A percentile compares a stretch with the other conserved stretches of the same genome.
These are phyloP conservation scores for Penicillium bovifimosum DNA, from an alignment of 495 filamentous ascomycete species.

Conservation along the genomic window DNA sequence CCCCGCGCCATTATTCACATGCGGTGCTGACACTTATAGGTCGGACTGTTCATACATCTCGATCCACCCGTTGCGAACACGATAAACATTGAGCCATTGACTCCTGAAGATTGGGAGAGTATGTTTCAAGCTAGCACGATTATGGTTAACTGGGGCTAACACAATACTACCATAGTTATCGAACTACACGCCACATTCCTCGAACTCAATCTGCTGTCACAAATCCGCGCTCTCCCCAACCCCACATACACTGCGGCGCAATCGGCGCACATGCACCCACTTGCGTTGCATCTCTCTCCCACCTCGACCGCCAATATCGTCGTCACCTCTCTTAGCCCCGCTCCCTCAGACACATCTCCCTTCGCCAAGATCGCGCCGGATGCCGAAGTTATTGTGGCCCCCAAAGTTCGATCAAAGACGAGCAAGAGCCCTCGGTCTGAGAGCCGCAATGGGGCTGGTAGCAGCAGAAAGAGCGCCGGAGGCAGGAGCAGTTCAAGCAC, in stretches of 20 bases:
- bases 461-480: constrained; percentile 62
- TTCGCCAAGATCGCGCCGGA: constrained; percentile 92
- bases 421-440: constrained; percentile 49
- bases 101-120: constrained; percentile 91
- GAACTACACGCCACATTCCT: constrained; percentile 93
- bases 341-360: constrained; percentile 59
- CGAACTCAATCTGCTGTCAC: constrained; percentile 86
- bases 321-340: constrained; percentile 69
- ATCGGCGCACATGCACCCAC: constrained; percentile 58
- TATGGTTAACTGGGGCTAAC: constrained; percentile 4
- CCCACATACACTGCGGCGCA: constrained; percentile 55
- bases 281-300: constrained; percentile 88
- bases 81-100: constrained; percentile 92
- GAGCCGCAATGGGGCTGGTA: constrained; percentile 66
- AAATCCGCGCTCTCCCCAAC: constrained; percentile 89
- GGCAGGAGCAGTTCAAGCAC: constrained; percentile 69
- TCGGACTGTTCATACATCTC: constrained; percentile 67
- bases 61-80: constrained; percentile 88
- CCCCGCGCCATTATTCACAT: constrained; percentile 5
- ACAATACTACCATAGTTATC: constrained; percentile 55
- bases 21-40: constrained; percentile 38
- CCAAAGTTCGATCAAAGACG: constrained; percentile 67
- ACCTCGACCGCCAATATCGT: constrained; percentile 93
- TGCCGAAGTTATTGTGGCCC: constrained; percentile 93
- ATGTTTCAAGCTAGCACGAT: constrained; percentile 19